Evolutionary conservation across 2,329 filamentous ascomycete species (phyloP).

Genomic region (Cytospora mali): DNA sequence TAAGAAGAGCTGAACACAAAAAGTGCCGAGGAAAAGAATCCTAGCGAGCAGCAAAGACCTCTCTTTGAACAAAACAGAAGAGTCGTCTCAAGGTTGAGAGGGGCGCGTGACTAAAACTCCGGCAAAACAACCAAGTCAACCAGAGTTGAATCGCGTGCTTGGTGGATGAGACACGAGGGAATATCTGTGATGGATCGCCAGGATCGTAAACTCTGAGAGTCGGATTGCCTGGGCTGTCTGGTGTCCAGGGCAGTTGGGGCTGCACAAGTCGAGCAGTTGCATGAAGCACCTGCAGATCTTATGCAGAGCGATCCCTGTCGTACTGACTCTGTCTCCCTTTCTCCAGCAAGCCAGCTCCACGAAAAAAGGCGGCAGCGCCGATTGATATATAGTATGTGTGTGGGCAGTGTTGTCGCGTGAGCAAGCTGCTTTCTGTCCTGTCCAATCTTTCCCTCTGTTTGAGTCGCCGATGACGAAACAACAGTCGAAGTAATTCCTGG

Average conservation of each 20-base stretch:
- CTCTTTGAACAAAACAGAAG: slow-evolving; percentile 15
- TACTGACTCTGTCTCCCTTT: slow-evolving; percentile 7
- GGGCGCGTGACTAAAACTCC: slow-evolving; percentile 18
- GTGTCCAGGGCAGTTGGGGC: background rate
- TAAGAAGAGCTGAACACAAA: background rate
- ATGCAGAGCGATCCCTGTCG: slow-evolving; percentile 18
- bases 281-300: slow-evolving; percentile 15
- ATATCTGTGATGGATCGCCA: background rate
- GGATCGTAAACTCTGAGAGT: slow-evolving; percentile 3
- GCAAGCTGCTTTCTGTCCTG: background rate
- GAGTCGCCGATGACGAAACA: background rate
- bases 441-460: background rate
- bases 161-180: slow-evolving; percentile 11
- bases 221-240: background rate
- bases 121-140: background rate
- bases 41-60: slow-evolving; percentile 5
- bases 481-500: background rate
- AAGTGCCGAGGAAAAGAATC: slow-evolving; percentile 15
- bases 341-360: background rate
- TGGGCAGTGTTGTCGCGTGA: background rate
- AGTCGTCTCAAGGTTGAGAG: slow-evolving; percentile 10
- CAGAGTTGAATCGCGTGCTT: background rate
- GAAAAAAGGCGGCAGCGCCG: slow-evolving; percentile 7
- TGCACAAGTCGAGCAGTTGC: slow-evolving; percentile 18
- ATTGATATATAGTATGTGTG: background rate